Evolutionary conservation across 2,329 filamentous ascomycete species (phyloP).

Genomic region (Colletotrichum phormii): DNA sequence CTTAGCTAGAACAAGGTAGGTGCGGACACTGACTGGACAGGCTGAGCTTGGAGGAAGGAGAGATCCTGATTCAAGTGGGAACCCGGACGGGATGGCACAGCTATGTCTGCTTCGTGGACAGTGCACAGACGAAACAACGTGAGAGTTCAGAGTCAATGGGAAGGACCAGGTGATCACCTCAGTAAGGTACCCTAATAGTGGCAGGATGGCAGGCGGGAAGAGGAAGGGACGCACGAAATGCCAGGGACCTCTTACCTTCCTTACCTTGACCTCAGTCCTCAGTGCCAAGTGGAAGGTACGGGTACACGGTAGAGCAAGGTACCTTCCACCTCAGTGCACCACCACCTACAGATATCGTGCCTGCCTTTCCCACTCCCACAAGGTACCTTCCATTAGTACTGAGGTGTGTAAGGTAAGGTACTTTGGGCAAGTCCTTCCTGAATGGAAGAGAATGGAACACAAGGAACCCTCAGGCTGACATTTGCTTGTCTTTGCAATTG

Average conservation of each 20-base stretch:
- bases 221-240: constrained; percentile 15
- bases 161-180: too few relatives aligned
- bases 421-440: not conserved
- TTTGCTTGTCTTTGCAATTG: not conserved
- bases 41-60: not conserved
- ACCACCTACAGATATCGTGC: too few relatives aligned
- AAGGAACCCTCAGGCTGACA: not conserved
- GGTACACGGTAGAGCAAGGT: too few relatives aligned
- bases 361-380: too few relatives aligned
- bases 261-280: not conserved
- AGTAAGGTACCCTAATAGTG: too few relatives aligned
- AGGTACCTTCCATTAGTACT: too few relatives aligned
- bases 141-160: too few relatives aligned
- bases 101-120: constrained; percentile 7
- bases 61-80: not conserved
- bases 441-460: not conserved
- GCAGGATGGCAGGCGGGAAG: constrained; percentile 4
- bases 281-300: too few relatives aligned
- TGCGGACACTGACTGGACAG: not conserved
- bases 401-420: too few relatives aligned
- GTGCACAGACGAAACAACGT: too few relatives aligned
- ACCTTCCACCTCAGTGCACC: too few relatives aligned
- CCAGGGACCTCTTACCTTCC: not conserved
- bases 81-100: not conserved
- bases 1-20: too few relatives aligned